Base-by-base conservation (phyloP, 139 green algal genomes). In the Volvox reticuliferus region DNA sequence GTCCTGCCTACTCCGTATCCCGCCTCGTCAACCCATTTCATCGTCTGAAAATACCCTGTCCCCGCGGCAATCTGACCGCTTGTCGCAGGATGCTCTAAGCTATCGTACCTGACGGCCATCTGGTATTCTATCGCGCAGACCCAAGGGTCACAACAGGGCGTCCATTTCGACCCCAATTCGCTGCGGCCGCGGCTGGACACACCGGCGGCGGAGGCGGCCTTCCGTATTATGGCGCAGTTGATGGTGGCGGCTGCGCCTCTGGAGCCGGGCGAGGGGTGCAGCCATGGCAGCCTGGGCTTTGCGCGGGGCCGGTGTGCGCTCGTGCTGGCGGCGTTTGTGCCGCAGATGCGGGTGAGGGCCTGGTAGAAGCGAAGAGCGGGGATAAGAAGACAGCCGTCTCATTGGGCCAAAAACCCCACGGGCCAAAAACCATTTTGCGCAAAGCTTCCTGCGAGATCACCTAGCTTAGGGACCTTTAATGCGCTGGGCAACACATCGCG, bases 271-370 rank as follows among this genome's bases (percentile, higher is more conserved):
- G 63, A 76, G 26, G 63, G 6, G 2, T 88, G 82, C 65, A 22
- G 19, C 12, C 20, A 79, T 24, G 82, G 63, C 82, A 88, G 82
- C 82, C 33, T 63, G 63, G 82, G 33, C 32, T 88, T 88, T 24
- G 82, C 82, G 18, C 16, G 63, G 32, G 82, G 82, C n/a, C 63
- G 63, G 0, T 88, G 82, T 24, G 82, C 82, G 63, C 32, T 88
- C 63, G 65, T 71, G 62, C 82, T 88, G 63, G 82, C 32, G 2
- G 21, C 20, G 0, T 79, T 88, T 30, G 82, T 76, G 32, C 19
- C 82, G 62, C 82, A 88, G 82, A 88, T 79, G 82, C 20, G 63
- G 82, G 82, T 88, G 82, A 71, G 79, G 36, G 18, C 13, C 30
- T 22, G 36, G 24, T 12, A 35, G 28, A 44, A 21, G 30, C 0